Evolutionary conservation across 371 early-diverging fungal genomes (phyloP), one percentile per base, ranked within the genome.

Genomic region (Apophysomyces trapeziformis): DNA sequence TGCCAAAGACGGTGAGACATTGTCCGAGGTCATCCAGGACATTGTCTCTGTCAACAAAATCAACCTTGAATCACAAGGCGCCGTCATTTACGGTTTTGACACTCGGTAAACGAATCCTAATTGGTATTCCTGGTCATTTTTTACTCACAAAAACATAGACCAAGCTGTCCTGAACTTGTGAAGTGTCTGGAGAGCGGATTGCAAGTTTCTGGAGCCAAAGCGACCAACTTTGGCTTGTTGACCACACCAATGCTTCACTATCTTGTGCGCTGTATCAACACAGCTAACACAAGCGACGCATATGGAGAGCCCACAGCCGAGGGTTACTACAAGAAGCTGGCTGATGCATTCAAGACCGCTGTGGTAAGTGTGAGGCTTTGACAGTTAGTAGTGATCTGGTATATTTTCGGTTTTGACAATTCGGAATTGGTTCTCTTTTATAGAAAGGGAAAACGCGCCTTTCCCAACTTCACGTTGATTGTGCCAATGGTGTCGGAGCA

Each of bases 181-280:
- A 79, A 85, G 7, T 87, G 95, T 39, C 85, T 98, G 39, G 86
- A 84, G 68, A 90, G 90, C 63, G 98, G 96, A 18, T 84, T 98
- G 57, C 71, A 83, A 21, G 92, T 87, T 7, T 66, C 96, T 58
- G 88, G 86, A 44, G 93, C 92, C 37, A 68, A 78, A 16, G 71
- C 87, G 39, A 85, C 77, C 5, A 94, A 98, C 75, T 93, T 87
- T 73, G 99, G 98, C n/a, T 78, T 98, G 38, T 82, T 92, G 64
- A 97, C 98, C 43, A 99, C 99, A 4, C 99, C 99, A 59, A 97
- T 98, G 80, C 88, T 99, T 68, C 99, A 99, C 74, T 99, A 95
- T 68, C 83, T 96, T 64, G 94, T 94, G 57, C 90, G 97, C 56
- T 95, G 96, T 78, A 77, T 96, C 68, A 92, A 93, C 73, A 94